Evolutionary conservation across 2,329 filamentous ascomycete genomes (phyloP).

Genomic region (Venturiaceae sp.): DNA sequence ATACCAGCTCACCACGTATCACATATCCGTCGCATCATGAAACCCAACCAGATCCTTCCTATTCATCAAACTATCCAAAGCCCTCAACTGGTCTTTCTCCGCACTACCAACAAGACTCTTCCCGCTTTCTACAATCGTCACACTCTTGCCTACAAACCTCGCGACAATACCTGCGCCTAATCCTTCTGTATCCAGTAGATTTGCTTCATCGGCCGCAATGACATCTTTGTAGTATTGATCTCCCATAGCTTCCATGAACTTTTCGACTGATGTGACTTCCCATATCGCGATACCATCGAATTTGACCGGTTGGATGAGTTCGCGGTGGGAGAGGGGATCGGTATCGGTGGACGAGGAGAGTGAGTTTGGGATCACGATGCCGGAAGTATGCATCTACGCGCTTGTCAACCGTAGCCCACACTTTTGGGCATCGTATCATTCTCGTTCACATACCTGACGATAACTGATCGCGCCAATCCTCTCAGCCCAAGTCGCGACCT

Average conservation of each 20-base stretch:
- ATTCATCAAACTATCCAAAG: background rate
- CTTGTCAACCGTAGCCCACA: background rate
- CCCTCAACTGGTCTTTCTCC: constrained; percentile 1
- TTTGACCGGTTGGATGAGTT: constrained; percentile 12
- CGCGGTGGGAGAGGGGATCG: constrained; percentile 8
- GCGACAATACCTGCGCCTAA: constrained; percentile 12
- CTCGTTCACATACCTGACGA: constrained; percentile 18
- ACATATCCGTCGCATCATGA: background rate
- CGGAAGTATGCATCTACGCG: constrained; percentile 12
- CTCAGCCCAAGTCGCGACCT: constrained; percentile 24
- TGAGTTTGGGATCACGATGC: constrained; percentile 12
- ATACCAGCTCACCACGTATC: too few species aligned
- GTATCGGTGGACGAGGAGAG: constrained; percentile 15
- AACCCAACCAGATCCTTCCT: background rate
- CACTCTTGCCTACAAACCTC: constrained; percentile 12
- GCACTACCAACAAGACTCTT: background rate
- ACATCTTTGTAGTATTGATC: constrained; percentile 21
- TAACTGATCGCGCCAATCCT: constrained; percentile 24
- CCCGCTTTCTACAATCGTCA: constrained; percentile 9
- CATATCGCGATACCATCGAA: constrained; percentile 18
- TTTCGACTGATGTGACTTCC: constrained; percentile 17
- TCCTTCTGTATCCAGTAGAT: constrained; percentile 20
- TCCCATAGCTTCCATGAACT: constrained; percentile 19
- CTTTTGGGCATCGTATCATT: background rate
- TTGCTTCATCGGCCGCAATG: constrained; percentile 21